phyloP scores from a whole-genome alignment of 805 yeast genomes.

The Saccharomycopsis amapae region DNA sequence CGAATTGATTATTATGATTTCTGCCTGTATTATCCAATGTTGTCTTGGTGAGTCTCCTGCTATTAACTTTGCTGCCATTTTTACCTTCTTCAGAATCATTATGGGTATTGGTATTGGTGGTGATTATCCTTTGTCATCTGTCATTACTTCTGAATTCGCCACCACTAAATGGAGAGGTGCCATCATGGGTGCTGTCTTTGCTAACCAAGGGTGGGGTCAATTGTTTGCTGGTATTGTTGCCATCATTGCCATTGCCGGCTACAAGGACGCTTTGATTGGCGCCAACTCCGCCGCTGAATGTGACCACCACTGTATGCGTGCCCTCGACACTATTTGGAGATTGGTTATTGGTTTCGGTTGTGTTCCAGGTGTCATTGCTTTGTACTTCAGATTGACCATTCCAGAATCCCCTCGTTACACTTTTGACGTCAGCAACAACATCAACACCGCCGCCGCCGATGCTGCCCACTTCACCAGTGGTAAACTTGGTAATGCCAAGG shows the following conservation, averaged over 20 bases:
- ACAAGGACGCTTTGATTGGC: conserved; percentile 50
- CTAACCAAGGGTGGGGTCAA: conserved; percentile 97
- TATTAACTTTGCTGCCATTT: conserved; percentile 63
- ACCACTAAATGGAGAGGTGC: conserved; percentile 98
- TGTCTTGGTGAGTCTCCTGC: conserved; percentile 65
- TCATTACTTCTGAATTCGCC: conserved; percentile 85
- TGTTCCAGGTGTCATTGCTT: conserved; percentile 79
- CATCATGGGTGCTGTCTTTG: conserved; percentile 92
- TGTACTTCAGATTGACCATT: conserved; percentile 87
- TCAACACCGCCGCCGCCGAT: conserved; percentile 51
- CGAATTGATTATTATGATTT: conserved; percentile 78
- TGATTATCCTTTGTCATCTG: conserved; percentile 91
- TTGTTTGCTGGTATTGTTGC: conserved; percentile 81
- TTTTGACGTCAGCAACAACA: conserved; percentile 61
- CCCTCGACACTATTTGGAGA: conserved; percentile 95
- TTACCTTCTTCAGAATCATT: conserved; percentile 71
- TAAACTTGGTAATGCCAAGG: conserved; percentile 42
- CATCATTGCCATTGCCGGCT: conserved; percentile 66
- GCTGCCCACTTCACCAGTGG: conserved; percentile 45
- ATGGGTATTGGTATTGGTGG: conserved; percentile 98
- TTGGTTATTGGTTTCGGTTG: conserved; percentile 81
- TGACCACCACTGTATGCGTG: conserved; percentile 58
- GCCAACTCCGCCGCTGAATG: conserved; percentile 56
- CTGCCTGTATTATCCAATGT: conserved; percentile 75
- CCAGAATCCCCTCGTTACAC: conserved; percentile 94